Evolutionary conservation across 768 basidiomycete species (phyloP).

Genomic region (Amanita jacksonii): DNA sequence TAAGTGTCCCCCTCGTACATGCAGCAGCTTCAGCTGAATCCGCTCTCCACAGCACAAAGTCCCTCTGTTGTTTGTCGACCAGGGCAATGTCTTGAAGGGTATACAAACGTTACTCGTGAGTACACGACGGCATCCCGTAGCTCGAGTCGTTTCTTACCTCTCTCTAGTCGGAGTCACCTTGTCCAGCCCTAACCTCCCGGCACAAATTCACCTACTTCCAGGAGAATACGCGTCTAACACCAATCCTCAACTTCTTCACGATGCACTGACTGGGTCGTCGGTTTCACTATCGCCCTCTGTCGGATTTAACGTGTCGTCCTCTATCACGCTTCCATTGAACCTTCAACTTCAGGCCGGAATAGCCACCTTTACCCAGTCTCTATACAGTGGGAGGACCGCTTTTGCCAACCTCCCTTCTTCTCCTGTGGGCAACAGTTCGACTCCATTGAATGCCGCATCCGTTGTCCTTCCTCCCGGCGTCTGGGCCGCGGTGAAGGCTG

Average conservation of each 20-base stretch:
- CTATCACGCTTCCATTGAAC: conserved; percentile 55
- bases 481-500: conserved; percentile 55
- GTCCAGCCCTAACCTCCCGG: conserved; percentile 42
- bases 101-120: conserved; percentile 60
- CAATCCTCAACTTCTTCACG: conserved; percentile 63
- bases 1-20: neutral
- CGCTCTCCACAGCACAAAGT: conserved; percentile 38
- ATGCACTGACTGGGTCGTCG: conserved; percentile 55
- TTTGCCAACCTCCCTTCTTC: conserved; percentile 49
- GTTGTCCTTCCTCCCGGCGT: conserved; percentile 60
- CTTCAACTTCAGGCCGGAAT: conserved; percentile 60
- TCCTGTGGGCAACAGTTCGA: conserved; percentile 36
- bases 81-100: conserved; percentile 81
- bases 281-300: conserved; percentile 46
- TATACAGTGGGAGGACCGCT: conserved; percentile 57
- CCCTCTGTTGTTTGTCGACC: conserved; percentile 70
- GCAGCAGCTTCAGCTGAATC: neutral
- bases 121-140: conserved; percentile 24
- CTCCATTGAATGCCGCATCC: conserved; percentile 45
- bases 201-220: conserved; percentile 57
- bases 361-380: conserved; percentile 47
- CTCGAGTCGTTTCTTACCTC: conserved; percentile 5
- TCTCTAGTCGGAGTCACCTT: conserved; percentile 59
- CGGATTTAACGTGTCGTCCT: conserved; percentile 53
- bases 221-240: conserved; percentile 68